Evolutionary conservation across 495 filamentous ascomycete genomes (phyloP).

Genomic region (Aspergillus affinis): DNA sequence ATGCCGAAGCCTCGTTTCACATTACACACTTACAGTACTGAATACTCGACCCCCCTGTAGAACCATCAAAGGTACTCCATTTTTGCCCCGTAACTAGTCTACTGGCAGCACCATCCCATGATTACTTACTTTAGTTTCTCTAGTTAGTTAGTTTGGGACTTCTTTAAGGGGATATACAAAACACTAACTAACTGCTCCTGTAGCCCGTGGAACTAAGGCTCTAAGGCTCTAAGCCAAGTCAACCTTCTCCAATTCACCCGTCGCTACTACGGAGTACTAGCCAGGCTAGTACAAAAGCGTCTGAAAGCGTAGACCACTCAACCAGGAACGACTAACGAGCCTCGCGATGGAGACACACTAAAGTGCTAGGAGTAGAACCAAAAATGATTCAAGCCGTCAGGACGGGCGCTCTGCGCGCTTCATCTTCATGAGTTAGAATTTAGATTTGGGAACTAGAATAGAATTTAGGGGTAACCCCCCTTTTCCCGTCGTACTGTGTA

Average conservation of each 20-base stretch:
- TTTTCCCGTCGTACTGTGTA: neutral
- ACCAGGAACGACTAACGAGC: neutral
- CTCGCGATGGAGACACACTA: neutral
- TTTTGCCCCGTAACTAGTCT: neutral
- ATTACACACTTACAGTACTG: too few relatives aligned
- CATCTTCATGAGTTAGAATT: neutral
- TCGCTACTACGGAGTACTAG: too few relatives aligned
- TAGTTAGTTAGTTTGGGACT: too few relatives aligned
- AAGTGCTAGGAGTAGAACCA: neutral
- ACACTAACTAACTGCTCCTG: too few relatives aligned
- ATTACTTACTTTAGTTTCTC: neutral
- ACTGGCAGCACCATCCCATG: neutral
- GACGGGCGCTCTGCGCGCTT: conserved; percentile 4
- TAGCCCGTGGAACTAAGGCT: too few relatives aligned
- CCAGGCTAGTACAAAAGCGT: conserved; percentile 3
- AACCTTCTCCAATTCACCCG: conserved; percentile 4
- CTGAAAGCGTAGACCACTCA: neutral
- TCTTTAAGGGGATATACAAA: too few relatives aligned
- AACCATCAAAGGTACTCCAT: too few relatives aligned
- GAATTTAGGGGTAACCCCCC: neutral
- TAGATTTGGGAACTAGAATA: neutral
- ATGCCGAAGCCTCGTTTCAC: neutral
- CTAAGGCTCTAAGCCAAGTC: too few relatives aligned
- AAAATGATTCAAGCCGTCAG: neutral
- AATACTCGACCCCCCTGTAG: too few relatives aligned